These are phyloP conservation scores for Orbilia brochopaga DNA, from an alignment of 2,329 filamentous ascomycete genomes.

Conservation along the genomic window DNA sequence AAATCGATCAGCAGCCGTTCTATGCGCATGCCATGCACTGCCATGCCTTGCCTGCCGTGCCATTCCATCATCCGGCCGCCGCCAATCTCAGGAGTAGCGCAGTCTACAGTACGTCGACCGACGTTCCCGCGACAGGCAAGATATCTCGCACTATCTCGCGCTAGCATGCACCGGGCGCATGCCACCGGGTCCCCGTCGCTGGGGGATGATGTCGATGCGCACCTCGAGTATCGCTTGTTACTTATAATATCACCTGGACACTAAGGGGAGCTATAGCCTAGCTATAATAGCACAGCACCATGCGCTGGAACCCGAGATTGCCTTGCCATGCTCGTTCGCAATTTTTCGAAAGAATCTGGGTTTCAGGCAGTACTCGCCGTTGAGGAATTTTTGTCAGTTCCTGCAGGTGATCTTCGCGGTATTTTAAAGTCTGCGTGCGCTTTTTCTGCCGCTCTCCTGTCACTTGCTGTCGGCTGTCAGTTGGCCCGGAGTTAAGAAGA, in stretches of 20 bases:
- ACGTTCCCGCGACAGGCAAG: slow-evolving; percentile 4
- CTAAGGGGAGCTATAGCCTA: background rate
- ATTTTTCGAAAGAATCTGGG: slow-evolving; percentile 4
- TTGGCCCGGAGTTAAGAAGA: too few relatives aligned
- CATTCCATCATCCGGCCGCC: background rate
- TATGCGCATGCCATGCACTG: too few relatives aligned
- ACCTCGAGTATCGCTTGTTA: too few relatives aligned
- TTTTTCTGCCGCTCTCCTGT: slow-evolving; percentile 18
- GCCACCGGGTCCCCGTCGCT: too few relatives aligned
- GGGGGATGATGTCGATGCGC: too few relatives aligned
- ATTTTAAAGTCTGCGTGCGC: slow-evolving; percentile 41
- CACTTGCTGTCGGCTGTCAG: slow-evolving; percentile 17
- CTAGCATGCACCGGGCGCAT: background rate
- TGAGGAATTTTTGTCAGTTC: slow-evolving; percentile 27
- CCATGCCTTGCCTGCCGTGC: too few relatives aligned
- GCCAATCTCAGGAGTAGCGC: background rate
- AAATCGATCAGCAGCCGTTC: background rate
- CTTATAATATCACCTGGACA: too few relatives aligned
- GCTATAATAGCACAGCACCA: background rate
- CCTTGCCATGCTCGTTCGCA: slow-evolving; percentile 19
- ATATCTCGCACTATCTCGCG: background rate
- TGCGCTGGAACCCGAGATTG: background rate
- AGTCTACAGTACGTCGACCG: background rate
- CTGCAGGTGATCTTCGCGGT: slow-evolving; percentile 41
- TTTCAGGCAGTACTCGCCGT: slow-evolving; percentile 50